Conservation (phyloP, 1,284 basidiomycete genomes). For the Athelia psychrophila region DNA sequence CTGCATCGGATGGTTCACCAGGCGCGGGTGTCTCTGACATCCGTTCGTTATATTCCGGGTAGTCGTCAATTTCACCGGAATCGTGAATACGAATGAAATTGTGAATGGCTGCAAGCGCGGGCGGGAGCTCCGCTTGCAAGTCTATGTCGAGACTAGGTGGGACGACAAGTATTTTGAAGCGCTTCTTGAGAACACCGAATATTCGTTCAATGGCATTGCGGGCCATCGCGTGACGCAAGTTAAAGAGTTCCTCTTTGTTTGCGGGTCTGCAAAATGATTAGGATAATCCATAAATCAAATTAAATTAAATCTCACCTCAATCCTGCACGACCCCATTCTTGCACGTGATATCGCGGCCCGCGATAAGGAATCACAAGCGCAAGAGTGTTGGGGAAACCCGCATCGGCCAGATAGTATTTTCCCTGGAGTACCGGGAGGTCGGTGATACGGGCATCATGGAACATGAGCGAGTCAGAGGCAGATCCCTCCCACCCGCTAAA, state of each 20-base stretch:
- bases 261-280: slow-evolving; percentile 18
- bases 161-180: slow-evolving; percentile 19
- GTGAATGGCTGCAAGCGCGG: slow-evolving; percentile 19
- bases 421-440: slow-evolving; percentile 8
- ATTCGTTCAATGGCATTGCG: slow-evolving; percentile 36
- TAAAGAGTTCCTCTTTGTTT: slow-evolving; percentile 29
- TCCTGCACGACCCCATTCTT: slow-evolving; percentile 11
- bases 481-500: slow-evolving; percentile 9
- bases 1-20: no score
- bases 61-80: slow-evolving; percentile 5
- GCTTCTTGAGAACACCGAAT: slow-evolving; percentile 35
- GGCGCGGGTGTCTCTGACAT: no score
- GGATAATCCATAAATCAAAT: not conserved
- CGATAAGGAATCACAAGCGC: slow-evolving; percentile 11
- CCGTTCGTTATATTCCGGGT: slow-evolving; percentile 1
- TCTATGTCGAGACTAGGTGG: slow-evolving; percentile 21
- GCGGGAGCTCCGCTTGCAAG: slow-evolving; percentile 25
- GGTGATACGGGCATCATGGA: slow-evolving; percentile 3
- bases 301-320: slow-evolving; percentile 3
- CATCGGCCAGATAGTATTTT: slow-evolving; percentile 16
- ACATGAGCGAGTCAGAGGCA: no score
- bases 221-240: slow-evolving; percentile 29
- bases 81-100: slow-evolving; percentile 17
- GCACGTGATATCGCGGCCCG: slow-evolving; percentile 13
- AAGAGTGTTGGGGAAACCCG: slow-evolving; percentile 13